phyloP scores from a whole-genome alignment of 352 stramenopile species.

The Phytophthora multivora region DNA sequence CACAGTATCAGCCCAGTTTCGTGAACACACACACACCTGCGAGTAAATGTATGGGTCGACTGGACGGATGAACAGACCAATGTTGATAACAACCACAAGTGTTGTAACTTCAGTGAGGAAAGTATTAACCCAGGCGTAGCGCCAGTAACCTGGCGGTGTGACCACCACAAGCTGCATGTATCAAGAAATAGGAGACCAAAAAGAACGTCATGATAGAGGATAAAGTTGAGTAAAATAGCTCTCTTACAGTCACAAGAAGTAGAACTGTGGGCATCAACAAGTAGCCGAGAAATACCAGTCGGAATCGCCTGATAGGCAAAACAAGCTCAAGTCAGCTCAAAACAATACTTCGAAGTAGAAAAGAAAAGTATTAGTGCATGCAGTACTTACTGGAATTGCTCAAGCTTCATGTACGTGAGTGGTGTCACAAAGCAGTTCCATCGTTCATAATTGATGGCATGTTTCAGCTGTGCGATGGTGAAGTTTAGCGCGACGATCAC shows the following conservation, averaged over 20 bases:
- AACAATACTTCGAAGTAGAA: background rate
- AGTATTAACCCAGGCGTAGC: conserved; percentile 64
- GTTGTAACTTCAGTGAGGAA: conserved; percentile 52
- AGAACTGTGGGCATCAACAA: conserved; percentile 60
- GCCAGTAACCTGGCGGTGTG: conserved; percentile 57
- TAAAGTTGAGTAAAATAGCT: background rate
- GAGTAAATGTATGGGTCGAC: conserved; percentile 60
- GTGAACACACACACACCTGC: conserved; percentile 35
- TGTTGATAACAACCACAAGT: conserved; percentile 46
- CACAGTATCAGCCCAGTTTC: no score
- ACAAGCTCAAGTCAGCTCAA: background rate
- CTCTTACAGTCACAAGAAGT: conserved; percentile 57
- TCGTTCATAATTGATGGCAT: conserved; percentile 48
- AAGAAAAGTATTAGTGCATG: background rate
- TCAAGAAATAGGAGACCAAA: background rate
- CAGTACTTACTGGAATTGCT: conserved; percentile 60
- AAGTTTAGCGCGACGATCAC: conserved; percentile 76
- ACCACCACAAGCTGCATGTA: conserved; percentile 54
- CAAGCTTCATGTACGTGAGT: conserved; percentile 72
- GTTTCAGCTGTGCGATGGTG: conserved; percentile 58
- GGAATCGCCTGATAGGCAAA: conserved; percentile 46
- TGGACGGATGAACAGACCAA: conserved; percentile 50
- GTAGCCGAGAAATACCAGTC: conserved; percentile 59
- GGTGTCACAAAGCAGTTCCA: conserved; percentile 68
- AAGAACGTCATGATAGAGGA: background rate